phyloP scores from a whole-genome alignment of 2,329 filamentous ascomycete species.

The Penicillium fuscoglaucum region DNA sequence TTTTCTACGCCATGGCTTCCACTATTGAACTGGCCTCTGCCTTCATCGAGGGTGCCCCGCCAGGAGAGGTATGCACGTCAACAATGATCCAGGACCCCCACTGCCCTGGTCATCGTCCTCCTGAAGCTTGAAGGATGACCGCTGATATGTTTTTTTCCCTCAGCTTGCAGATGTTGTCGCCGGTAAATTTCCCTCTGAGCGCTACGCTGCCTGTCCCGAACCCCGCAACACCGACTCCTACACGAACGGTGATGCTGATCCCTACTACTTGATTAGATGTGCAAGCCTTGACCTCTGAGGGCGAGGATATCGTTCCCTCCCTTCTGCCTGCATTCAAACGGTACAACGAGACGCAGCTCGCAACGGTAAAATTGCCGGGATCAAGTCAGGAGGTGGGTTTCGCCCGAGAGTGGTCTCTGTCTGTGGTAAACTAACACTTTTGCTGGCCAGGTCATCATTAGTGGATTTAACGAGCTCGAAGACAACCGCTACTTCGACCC shows the following conservation, averaged over 20 bases:
- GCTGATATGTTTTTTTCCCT: constrained; percentile 21
- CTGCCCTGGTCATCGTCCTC: constrained; percentile 7
- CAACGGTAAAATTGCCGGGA: constrained; percentile 84
- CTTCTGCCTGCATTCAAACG: constrained; percentile 83
- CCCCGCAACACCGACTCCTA: constrained; percentile 11
- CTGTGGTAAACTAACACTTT: not conserved
- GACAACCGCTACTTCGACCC: constrained; percentile 86
- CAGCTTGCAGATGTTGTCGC: constrained; percentile 86
- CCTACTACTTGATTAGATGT: constrained; percentile 63
- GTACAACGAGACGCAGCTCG: constrained; percentile 95
- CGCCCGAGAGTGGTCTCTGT: not conserved
- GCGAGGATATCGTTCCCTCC: constrained; percentile 66
- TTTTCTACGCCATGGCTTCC: constrained; percentile 41
- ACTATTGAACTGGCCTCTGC: constrained; percentile 67
- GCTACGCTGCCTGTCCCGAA: constrained; percentile 7
- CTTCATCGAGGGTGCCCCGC: constrained; percentile 91
- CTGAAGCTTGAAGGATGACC: constrained; percentile 27
- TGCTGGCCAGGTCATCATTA: constrained; percentile 66
- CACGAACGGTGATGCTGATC: constrained; percentile 21
- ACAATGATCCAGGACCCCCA: constrained; percentile 1
- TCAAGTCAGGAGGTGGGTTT: constrained; percentile 69
- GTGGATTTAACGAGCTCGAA: constrained; percentile 78
- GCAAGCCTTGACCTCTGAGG: constrained; percentile 75
- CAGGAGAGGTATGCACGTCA: constrained; percentile 74
- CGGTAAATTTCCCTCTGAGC: constrained; percentile 57